Percentiles rank a stretch among this genome's conserved stretches.
phyloP scores from a whole-genome alignment of 2,329 filamentous ascomycete species.

The Lithohypha guttulata region DNA sequence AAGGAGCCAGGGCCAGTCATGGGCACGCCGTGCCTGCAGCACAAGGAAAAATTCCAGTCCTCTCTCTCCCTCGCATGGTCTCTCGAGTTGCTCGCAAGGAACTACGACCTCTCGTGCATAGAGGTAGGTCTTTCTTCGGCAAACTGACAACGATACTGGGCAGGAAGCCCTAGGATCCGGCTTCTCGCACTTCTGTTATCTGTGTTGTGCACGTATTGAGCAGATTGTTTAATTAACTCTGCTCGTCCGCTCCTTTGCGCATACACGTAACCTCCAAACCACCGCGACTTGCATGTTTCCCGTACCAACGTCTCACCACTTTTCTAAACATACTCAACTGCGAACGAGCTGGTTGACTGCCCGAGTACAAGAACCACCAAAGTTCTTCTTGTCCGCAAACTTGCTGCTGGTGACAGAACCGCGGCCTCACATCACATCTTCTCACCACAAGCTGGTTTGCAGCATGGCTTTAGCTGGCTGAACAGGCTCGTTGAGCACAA shows the following conservation, averaged over 20 bases:
- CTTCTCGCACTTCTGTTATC: background rate
- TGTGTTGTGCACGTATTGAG: slow-evolving; percentile 7
- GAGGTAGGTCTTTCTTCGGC: background rate
- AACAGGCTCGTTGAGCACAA: too few relatives aligned
- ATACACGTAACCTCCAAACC: slow-evolving; percentile 1
- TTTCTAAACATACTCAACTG: background rate
- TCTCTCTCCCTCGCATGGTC: background rate
- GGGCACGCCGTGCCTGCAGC: too few relatives aligned
- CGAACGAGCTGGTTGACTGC: background rate
- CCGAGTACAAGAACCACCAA: background rate
- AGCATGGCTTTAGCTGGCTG: too few relatives aligned
- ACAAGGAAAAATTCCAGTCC: too few relatives aligned
- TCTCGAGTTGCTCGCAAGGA: slow-evolving; percentile 1
- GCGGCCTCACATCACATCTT: background rate
- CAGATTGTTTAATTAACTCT: background rate
- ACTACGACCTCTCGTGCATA: slow-evolving; percentile 2
- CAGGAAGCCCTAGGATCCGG: background rate
- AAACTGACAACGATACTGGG: slow-evolving; percentile 1
- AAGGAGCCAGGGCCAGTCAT: background rate
- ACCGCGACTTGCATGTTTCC: background rate
- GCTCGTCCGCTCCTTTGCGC: slow-evolving; percentile 10
- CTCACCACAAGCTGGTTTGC: too few relatives aligned
- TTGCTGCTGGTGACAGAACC: background rate
- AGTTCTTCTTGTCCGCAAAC: background rate
- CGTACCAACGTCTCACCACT: background rate